Percentiles rank a stretch among this genome's conserved stretches.
phyloP scores from a whole-genome alignment of 768 basidiomycete species.

The Strobilomyces dryophilus region DNA sequence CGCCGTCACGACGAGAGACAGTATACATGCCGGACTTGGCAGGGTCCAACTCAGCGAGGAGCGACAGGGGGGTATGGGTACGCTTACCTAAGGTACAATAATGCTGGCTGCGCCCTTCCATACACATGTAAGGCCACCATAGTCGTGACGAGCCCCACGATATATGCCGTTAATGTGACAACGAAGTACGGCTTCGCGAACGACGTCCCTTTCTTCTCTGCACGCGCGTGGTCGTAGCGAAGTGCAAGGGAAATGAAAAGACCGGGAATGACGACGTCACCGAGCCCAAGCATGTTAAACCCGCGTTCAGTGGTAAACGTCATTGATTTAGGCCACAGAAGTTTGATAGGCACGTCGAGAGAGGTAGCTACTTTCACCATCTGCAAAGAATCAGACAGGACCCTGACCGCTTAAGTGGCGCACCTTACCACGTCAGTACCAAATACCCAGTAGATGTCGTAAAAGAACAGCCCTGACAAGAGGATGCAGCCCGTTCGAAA shows the following conservation, averaged over 20 bases:
- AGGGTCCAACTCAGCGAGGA: background rate
- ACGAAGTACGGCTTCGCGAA: conserved; percentile 76
- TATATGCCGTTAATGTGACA: conserved; percentile 66
- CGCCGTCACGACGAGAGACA: conserved; percentile 61
- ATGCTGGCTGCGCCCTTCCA: conserved; percentile 79
- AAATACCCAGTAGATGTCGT: conserved; percentile 96
- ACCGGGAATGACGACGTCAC: conserved; percentile 72
- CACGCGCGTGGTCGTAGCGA: conserved; percentile 71
- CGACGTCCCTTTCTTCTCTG: conserved; percentile 24
- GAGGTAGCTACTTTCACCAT: conserved; percentile 93
- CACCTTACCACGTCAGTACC: conserved; percentile 74
- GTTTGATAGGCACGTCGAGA: conserved; percentile 90
- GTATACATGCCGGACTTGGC: conserved; percentile 68
- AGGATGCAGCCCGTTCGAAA: conserved; percentile 85
- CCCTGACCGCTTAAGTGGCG: background rate
- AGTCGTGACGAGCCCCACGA: conserved; percentile 66
- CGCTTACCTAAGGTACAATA: conserved; percentile 83
- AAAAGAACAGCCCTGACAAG: conserved; percentile 81
- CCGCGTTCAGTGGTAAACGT: conserved; percentile 48
- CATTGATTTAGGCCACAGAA: conserved; percentile 78
- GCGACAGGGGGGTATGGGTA: background rate
- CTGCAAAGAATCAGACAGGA: conserved; percentile 33
- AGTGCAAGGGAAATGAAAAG: conserved; percentile 80
- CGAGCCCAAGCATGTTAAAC: conserved; percentile 88
- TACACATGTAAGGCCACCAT: conserved; percentile 84